Base-by-base conservation (phyloP, 2,329 filamentous ascomycete species). In the Claviceps maximensis region DNA sequence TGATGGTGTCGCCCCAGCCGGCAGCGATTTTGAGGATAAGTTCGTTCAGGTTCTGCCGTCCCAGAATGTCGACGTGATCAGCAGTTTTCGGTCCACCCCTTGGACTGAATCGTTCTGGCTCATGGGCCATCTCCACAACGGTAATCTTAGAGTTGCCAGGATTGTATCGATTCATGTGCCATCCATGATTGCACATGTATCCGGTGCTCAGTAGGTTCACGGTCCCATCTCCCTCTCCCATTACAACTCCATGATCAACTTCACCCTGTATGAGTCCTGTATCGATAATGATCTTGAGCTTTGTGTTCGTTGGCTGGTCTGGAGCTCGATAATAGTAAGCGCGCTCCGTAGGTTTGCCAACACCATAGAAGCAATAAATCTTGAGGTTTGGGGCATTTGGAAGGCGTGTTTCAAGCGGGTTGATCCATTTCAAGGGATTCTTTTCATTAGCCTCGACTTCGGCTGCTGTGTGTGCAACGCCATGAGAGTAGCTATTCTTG, bases 131-230 rank as follows among this genome's bases (percentile, higher is more conserved):
- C 72, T 98, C 93, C 56, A 86, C 89, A 0, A 90, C 87, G 42
- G 83, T 94, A 57, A 98, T 74, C 61, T 89, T 82, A 33, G 84
- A 78, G 2, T 84, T 83, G 0, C 89, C 86, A 0, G 93, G 93
- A 62, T 98, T 98, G 67, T 94, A 98, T 38, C 93, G 79, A 68
- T 89, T 89, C 68, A 96, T 86, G 54, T 84, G 83, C 93, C 93
- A 98, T 3, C 93, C 93, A 61, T 85, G 89, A 60, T 89, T 86
- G 67, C 93, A 98, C 93, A 98, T 97, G 67, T 97, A 98, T 2
- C 91, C 93, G 1, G 83, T 82, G 60, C 87, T 94, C 12, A 98
- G 71, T n/a, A 98, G 69, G 58, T 90, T 95, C 44, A 98, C 93
- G 0, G 93, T 98, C 1, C 93, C 93, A 61, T 98, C 93, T 4